These are phyloP conservation scores for Sugiyamaella boreocaroliniensis DNA, from an alignment of 805 yeast species.

Conservation along the genomic window DNA sequence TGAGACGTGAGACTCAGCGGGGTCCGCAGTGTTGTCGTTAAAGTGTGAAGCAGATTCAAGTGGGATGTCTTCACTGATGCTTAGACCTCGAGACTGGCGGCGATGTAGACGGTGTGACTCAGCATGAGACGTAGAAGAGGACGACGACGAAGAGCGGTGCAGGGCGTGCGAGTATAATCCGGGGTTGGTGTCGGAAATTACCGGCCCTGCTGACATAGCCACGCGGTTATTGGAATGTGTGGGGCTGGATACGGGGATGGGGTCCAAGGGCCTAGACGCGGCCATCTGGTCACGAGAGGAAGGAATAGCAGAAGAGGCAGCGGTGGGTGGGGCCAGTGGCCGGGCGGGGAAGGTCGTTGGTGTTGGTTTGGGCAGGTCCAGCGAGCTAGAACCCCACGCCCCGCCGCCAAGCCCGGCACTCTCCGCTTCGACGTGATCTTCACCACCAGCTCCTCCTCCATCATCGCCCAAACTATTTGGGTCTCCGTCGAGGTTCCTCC, in stretches of 20 bases:
- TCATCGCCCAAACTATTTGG: neutral
- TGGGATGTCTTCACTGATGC: neutral
- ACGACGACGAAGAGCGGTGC: neutral
- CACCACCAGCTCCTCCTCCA: neutral
- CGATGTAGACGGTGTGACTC: neutral
- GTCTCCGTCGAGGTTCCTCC: neutral
- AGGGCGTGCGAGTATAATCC: neutral
- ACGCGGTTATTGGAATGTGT: neutral
- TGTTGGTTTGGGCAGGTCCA: neutral
- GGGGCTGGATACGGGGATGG: constrained; percentile 6
- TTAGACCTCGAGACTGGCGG: neutral
- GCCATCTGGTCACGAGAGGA: neutral
- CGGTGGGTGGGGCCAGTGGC: neutral
- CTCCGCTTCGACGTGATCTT: too few species aligned
- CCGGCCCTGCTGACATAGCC: neutral
- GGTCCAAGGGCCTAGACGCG: neutral
- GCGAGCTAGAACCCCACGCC: neutral
- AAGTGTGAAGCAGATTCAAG: neutral
- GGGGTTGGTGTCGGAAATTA: neutral
- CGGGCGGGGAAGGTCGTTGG: neutral
- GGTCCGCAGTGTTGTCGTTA: neutral
- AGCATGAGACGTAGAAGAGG: neutral
- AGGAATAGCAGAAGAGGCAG: neutral
- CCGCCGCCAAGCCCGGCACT: neutral
- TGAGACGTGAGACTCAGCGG: neutral